Evolutionary conservation across 139 green algal genomes (phyloP), one percentile per base, ranked within the genome.

Genomic region (Ulvella scutata): DNA sequence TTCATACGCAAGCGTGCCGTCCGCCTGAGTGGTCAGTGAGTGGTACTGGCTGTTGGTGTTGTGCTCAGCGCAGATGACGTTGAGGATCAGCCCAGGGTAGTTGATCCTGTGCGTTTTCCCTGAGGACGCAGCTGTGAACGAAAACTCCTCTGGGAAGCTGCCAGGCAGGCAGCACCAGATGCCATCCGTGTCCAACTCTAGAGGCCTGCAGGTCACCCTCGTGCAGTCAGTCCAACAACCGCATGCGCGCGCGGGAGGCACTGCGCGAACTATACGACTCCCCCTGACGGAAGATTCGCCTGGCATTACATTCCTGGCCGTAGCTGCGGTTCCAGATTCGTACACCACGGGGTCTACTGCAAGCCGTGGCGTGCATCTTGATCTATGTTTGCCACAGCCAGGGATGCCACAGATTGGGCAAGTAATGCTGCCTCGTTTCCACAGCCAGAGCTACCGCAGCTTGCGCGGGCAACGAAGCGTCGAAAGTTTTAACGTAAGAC

Each of bases 141-240:
- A 89, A 83, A 92, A 98, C 76, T 97, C 89, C 84, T 98, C 94
- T 1, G 94, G 94, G 85, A 99, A 99, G 78, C 78, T 89, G 31
- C 72, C 83, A 0, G 94, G 94, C 72, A 99, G 85, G 20, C 82
- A 83, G 83, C 92, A 98, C 94, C 94, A 99, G 82, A 99, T 99
- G 78, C 94, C 94, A 78, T 99, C 94, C 0, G 94, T 99, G 88
- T 99, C 94, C 67, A 99, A 87, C 88, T 99, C 94, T 51, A 99
- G 86, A 0, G 93, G 91, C 67, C 87, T 88, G 33, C 51, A 29
- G 51, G n/a, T 36, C 13, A 13, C 40, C 40, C 13, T 17, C 17
- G 40, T 17, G 40, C 17, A 13, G 40, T 59, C 13, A 59, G 40
- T 17, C 13, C 40, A 59, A 17, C 40, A 17, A 59, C 13, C n/a